Conservation (phyloP, 2,329 filamentous ascomycete genomes). For the Trichophyton rubrum region DNA sequence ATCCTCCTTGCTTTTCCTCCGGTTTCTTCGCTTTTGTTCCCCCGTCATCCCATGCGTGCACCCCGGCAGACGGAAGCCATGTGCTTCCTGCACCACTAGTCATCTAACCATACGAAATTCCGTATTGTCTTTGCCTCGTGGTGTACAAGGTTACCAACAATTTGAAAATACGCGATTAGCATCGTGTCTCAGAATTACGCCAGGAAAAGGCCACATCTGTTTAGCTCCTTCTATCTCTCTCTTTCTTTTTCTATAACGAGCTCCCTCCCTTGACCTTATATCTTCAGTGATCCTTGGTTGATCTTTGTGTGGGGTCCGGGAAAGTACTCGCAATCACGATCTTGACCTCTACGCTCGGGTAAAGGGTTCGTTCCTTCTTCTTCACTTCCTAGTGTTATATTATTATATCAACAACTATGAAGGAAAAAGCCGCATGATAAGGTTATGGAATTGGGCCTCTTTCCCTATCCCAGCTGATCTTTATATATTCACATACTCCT, state of each 20-base stretch:
- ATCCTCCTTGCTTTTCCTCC: background rate
- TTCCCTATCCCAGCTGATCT: background rate
- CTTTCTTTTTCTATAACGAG: background rate
- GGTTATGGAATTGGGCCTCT: background rate
- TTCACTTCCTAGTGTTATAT: background rate
- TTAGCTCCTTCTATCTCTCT: background rate
- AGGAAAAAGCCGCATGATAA: background rate
- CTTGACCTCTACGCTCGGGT: background rate
- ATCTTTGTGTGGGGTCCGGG: background rate
- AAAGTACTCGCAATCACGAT: slow-evolving; percentile 1
- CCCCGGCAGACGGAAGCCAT: background rate
- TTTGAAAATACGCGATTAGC: background rate
- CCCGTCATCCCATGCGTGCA: background rate
- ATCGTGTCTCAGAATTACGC: background rate
- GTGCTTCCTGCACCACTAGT: background rate
- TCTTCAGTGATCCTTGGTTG: background rate
- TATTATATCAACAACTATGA: background rate
- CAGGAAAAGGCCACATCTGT: background rate
- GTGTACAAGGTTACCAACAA: background rate
- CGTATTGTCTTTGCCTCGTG: background rate
- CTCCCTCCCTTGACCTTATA: background rate
- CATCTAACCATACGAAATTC: background rate
- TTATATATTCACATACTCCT: background rate
- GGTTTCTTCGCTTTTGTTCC: background rate
- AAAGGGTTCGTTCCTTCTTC: background rate